Base-by-base conservation (phyloP, 257 asterid species). In the Plectranthus barbatus region DNA sequence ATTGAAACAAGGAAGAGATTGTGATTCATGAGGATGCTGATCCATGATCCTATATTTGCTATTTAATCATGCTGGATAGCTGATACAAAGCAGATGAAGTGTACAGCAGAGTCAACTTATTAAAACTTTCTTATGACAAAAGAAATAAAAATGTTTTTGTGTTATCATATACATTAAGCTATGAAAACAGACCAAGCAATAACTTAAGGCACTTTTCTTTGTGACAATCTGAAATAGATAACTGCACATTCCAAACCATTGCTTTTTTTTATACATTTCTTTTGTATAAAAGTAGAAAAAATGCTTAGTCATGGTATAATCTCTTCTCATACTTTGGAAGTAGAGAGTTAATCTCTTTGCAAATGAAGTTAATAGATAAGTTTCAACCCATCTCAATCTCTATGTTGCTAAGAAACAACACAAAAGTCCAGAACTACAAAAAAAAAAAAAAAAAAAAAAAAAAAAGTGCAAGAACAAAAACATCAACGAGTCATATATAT, bases 221-320 rank as follows among this genome's bases (percentile, higher is more conserved):
- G 42, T 11, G 14, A 67, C 41, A 56, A 20, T 19, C 50, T 23
- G 19, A 67, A 64, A 51, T 14, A 12, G 49, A n/a, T 31, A 66
- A 13, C 18, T 45, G 46, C 52, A 36, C 33, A 57, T 23, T 34
- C 21, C 15, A 57, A 1, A 45, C 14, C 26, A 36, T 55, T 42
- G 29, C 3, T 19, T 55, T 18, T 23, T 42, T 23, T n/a, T n/a
- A n/a, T n/a, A n/a, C n/a, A n/a, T n/a, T n/a, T n/a, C n/a, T n/a
- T n/a, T n/a, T n/a, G n/a, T 33, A 29, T 36, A 46, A 37, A 67
- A 56, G 19, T 44, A 47, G 72, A 57, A 67, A 65, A 26, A 64
- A 34, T 33, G 34, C 17, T 36, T 2, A 42, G 48, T 13, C 51
- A 59, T 6, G n/a, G 4, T 4, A 11, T 7, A 23, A 20, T 59